These are phyloP conservation scores for Pistacia vera DNA, from an alignment of 345 rosid genomes.

Conservation along the genomic window DNA sequence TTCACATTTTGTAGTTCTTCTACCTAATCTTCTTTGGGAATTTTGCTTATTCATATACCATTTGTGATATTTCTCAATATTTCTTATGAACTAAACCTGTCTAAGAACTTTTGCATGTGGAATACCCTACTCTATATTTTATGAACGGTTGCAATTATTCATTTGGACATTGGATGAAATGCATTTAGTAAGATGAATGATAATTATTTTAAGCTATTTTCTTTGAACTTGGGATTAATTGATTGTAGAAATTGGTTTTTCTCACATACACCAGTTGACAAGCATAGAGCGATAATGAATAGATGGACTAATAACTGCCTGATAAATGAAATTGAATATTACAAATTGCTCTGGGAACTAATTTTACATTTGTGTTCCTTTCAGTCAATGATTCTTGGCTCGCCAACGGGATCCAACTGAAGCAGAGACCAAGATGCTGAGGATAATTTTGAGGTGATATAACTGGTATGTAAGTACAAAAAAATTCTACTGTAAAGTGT, in stretches of 20 bases:
- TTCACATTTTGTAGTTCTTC: not conserved
- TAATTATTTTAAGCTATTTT: not conserved
- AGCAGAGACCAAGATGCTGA: slow-evolving; percentile 93
- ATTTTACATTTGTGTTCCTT: slow-evolving; percentile 8
- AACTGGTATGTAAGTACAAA: slow-evolving; percentile 40
- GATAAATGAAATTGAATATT: too few relatives aligned
- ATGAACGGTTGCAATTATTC: not conserved
- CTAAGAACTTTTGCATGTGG: not conserved
- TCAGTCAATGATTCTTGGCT: slow-evolving; percentile 62
- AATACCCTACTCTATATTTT: not conserved
- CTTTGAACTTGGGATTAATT: too few relatives aligned
- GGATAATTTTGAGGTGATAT: slow-evolving; percentile 31
- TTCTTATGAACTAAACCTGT: not conserved
- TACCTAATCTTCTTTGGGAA: not conserved
- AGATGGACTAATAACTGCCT: too few relatives aligned
- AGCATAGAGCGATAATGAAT: too few relatives aligned
- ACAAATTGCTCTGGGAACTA: not conserved
- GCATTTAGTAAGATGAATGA: not conserved
- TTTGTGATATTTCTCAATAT: not conserved
- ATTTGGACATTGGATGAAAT: not conserved
- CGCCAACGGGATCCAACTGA: slow-evolving; percentile 57
- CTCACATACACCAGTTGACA: too few relatives aligned
- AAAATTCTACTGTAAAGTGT: slow-evolving; percentile 38
- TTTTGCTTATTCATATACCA: not conserved
- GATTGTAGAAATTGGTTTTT: too few relatives aligned